Evolutionary conservation across 176 grass and related monocot genomes (phyloP).

Genomic region (Carex scoparia): DNA sequence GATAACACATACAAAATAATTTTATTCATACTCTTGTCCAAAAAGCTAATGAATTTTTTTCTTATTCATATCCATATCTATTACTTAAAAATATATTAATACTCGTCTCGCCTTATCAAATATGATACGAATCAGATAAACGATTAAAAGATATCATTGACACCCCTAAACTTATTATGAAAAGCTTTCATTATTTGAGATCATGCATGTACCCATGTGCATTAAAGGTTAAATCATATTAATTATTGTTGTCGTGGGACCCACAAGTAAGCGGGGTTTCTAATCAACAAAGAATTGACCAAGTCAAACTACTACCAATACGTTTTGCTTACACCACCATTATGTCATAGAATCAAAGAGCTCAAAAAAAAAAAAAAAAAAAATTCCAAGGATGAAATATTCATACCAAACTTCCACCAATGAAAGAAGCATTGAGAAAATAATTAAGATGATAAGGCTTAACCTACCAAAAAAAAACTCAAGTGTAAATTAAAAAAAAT

Average conservation of each 20-base stretch:
- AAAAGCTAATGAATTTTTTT: too few relatives aligned
- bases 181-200: not conserved
- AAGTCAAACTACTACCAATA: not conserved
- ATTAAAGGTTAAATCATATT: not conserved
- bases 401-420: slow-evolving; percentile 24
- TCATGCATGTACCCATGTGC: not conserved
- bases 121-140: too few relatives aligned
- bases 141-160: too few relatives aligned
- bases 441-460: not conserved
- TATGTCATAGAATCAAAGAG: slow-evolving; percentile 20
- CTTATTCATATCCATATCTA: too few relatives aligned
- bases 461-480: not conserved
- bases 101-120: too few relatives aligned
- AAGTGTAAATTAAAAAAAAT: not conserved
- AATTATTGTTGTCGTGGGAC: not conserved
- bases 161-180: too few relatives aligned
- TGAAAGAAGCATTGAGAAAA: not conserved
- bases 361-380: not conserved
- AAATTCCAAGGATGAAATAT: not conserved
- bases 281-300: slow-evolving; percentile 1
- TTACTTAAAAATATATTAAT: too few relatives aligned
- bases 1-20: too few relatives aligned
- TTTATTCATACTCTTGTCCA: too few relatives aligned
- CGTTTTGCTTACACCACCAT: slow-evolving; percentile 18
- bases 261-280: not conserved